Evolutionary conservation across 2,329 filamentous ascomycete genomes (phyloP).

Genomic region (Cladophialophora chaetospira): DNA sequence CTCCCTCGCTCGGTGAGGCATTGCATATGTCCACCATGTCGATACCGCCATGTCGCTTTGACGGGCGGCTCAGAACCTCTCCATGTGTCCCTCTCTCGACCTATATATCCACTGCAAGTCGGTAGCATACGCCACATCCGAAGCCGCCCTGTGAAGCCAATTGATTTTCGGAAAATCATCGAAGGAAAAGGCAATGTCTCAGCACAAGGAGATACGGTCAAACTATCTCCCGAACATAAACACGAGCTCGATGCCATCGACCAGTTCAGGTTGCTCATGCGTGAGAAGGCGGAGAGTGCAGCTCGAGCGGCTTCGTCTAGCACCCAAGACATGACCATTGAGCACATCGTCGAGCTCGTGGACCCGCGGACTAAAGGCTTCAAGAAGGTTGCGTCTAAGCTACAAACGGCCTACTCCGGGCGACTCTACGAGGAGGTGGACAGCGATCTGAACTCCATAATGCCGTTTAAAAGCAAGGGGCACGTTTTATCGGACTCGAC

Average conservation of each 20-base stretch:
- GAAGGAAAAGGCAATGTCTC: background rate
- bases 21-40: slow-evolving; percentile 24
- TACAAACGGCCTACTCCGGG: slow-evolving; percentile 5
- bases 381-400: background rate
- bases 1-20: slow-evolving; percentile 19
- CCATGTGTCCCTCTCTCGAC: background rate
- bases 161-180: background rate
- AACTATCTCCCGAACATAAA: background rate
- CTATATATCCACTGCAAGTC: background rate
- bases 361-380: background rate
- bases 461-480: slow-evolving; percentile 3
- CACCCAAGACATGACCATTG: slow-evolving; percentile 4
- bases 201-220: background rate
- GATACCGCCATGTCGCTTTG: background rate
- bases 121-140: background rate
- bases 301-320: background rate
- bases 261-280: background rate
- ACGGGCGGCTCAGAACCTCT: background rate
- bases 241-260: background rate
- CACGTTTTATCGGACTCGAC: background rate
- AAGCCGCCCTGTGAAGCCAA: background rate
- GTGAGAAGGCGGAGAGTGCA: background rate
- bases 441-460: slow-evolving; percentile 9
- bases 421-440: slow-evolving; percentile 12
- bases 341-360: slow-evolving; percentile 8